These are phyloP conservation scores for Crithidia thermophila DNA, from an alignment of 208 protist species.

Conservation along the genomic window DNA sequence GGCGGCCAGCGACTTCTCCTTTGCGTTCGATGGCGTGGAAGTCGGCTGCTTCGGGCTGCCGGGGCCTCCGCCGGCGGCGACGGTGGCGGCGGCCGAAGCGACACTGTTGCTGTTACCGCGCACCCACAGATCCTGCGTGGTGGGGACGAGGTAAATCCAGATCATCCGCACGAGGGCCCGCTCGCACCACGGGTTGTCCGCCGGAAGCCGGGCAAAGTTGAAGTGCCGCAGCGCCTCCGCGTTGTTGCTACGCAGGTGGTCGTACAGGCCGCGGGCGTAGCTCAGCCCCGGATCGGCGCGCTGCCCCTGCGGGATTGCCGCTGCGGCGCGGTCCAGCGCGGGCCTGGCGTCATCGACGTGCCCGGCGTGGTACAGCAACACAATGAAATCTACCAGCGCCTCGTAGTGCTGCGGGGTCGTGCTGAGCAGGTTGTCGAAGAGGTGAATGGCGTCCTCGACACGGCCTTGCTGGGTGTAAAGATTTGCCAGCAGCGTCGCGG, in stretches of 20 bases:
- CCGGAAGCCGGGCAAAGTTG: conserved; percentile 83
- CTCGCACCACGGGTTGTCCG: conserved; percentile 83
- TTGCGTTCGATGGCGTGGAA: no score
- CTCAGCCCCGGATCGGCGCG: conserved; percentile 73
- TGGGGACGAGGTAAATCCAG: conserved; percentile 93
- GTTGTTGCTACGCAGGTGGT: conserved; percentile 74
- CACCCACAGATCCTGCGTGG: conserved; percentile 78
- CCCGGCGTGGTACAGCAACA: conserved; percentile 71
- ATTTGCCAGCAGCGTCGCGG: conserved; percentile 93
- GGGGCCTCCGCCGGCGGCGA: conserved; percentile 20
- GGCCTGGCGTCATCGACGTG: conserved; percentile 55
- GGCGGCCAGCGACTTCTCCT: not conserved
- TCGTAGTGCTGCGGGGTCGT: conserved; percentile 88
- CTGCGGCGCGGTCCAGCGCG: conserved; percentile 51
- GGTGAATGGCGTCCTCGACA: conserved; percentile 80
- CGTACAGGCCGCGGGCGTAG: conserved; percentile 87
- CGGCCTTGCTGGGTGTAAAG: conserved; percentile 86
- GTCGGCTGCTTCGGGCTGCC: not conserved
- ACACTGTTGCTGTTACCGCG: conserved; percentile 43
- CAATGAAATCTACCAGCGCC: conserved; percentile 90
- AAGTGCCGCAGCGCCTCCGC: conserved; percentile 90
- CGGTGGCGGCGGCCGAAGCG: conserved; percentile 28
- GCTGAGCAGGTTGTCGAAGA: conserved; percentile 91
- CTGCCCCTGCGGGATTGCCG: conserved; percentile 37
- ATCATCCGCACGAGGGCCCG: conserved; percentile 92